Evolutionary conservation across 2,329 filamentous ascomycete genomes (phyloP).

Genomic region (Aspergillus versicolor): DNA sequence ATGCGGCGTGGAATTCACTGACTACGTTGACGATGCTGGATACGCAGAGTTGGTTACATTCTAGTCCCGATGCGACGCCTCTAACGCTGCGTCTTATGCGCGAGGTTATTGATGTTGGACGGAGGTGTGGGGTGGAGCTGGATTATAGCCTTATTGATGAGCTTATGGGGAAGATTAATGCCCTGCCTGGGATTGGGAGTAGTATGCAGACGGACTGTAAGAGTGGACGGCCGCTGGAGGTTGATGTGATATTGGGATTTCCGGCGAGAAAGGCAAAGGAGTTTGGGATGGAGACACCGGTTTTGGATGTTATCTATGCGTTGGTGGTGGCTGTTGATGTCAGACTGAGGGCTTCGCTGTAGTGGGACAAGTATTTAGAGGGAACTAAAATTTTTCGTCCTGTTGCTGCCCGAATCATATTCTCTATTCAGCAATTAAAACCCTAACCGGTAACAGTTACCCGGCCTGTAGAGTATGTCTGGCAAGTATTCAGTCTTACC

Average conservation of each 20-base stretch:
- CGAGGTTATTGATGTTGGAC: slow-evolving; percentile 44
- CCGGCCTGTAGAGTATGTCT: no score
- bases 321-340: no score
- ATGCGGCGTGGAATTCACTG: slow-evolving; percentile 41
- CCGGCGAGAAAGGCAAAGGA: slow-evolving; percentile 41
- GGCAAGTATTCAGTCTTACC: no score
- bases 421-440: no score
- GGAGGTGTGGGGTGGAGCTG: slow-evolving; percentile 38
- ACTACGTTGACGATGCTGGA: slow-evolving; percentile 45
- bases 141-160: slow-evolving; percentile 37
- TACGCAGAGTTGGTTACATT: slow-evolving; percentile 44
- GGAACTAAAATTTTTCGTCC: no score
- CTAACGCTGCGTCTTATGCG: slow-evolving; percentile 43
- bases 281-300: slow-evolving; percentile 39
- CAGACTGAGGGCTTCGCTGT: no score
- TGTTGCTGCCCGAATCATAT: no score
- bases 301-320: slow-evolving; percentile 38
- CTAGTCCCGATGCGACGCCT: slow-evolving; percentile 38
- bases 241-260: slow-evolving; percentile 48
- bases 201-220: slow-evolving; percentile 48
- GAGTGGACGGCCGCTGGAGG: slow-evolving; percentile 43
- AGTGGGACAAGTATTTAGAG: no score
- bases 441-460: no score
- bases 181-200: slow-evolving; percentile 41
- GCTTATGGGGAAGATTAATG: slow-evolving; percentile 40